Conservation (phyloP, 176 grass and related monocot species). For the Typha latifolia region DNA sequence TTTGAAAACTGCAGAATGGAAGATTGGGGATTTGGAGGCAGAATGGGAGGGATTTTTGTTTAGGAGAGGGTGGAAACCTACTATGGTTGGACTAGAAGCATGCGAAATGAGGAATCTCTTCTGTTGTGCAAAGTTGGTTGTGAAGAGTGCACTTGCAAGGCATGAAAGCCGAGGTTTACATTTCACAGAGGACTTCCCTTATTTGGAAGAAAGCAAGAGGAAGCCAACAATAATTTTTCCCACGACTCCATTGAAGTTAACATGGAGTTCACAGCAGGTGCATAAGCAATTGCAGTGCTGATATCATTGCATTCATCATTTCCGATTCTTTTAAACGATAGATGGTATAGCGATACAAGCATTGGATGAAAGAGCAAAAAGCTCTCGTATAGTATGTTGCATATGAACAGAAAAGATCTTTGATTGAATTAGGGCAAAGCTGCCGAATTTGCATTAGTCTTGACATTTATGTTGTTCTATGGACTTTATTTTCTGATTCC, state of each 20-base stretch:
- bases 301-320: not conserved
- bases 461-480: not conserved
- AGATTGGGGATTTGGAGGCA: slow-evolving; percentile 74
- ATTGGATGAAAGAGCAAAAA: slow-evolving; percentile 14
- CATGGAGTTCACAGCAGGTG: slow-evolving; percentile 87
- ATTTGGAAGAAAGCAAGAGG: slow-evolving; percentile 87
- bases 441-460: not conserved
- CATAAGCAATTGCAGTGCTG: slow-evolving; percentile 63
- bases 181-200: slow-evolving; percentile 90
- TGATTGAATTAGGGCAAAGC: slow-evolving; percentile 9
- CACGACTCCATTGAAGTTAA: slow-evolving; percentile 43
- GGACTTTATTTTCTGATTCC: not conserved
- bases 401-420: slow-evolving; percentile 5
- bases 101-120: slow-evolving; percentile 94
- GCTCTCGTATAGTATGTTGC: not conserved
- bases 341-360: not conserved
- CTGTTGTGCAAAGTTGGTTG: slow-evolving; percentile 77
- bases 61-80: slow-evolving; percentile 60
- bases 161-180: slow-evolving; percentile 80
- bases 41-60: slow-evolving; percentile 84
- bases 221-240: slow-evolving; percentile 92
- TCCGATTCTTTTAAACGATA: not conserved
- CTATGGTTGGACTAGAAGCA: slow-evolving; percentile 65
- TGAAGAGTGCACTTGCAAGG: slow-evolving; percentile 77
- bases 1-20: slow-evolving; percentile 87